Conservation (phyloP, 179 eudicot species). For the Camellia oleifera region DNA sequence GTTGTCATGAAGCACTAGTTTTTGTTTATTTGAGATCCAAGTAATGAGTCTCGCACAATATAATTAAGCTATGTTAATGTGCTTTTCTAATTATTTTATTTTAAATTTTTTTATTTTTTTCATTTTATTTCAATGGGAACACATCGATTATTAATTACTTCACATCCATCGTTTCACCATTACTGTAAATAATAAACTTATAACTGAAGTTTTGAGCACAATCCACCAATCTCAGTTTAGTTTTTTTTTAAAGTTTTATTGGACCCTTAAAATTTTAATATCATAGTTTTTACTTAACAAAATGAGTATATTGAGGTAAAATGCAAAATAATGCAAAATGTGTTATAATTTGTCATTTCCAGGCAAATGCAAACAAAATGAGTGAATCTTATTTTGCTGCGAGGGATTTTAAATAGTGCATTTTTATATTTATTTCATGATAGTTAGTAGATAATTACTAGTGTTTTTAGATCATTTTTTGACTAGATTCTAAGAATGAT, state of each 20-base stretch:
- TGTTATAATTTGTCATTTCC: neutral
- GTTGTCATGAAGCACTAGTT: slow-evolving; percentile 4
- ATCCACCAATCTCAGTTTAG: neutral
- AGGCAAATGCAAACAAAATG: neutral
- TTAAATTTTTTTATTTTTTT: neutral
- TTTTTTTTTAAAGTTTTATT: no score
- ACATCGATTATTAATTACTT: neutral
- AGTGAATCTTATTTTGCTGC: neutral
- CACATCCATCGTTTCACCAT: neutral
- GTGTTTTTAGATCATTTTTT: neutral
- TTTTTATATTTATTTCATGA: neutral
- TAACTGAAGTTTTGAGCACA: neutral
- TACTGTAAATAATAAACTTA: neutral
- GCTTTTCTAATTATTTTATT: neutral
- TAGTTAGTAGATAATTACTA: no score
- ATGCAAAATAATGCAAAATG: neutral
- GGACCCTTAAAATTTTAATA: no score
- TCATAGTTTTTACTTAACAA: no score
- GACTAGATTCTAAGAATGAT: slow-evolving; percentile 3
- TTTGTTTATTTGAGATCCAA: slow-evolving; percentile 7
- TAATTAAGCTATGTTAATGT: neutral
- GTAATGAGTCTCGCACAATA: neutral
- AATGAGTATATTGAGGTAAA: no score
- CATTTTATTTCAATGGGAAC: neutral
- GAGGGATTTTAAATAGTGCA: no score